phyloP scores from a whole-genome alignment of 148 eudicot species.

The Chenopodium album region DNA sequence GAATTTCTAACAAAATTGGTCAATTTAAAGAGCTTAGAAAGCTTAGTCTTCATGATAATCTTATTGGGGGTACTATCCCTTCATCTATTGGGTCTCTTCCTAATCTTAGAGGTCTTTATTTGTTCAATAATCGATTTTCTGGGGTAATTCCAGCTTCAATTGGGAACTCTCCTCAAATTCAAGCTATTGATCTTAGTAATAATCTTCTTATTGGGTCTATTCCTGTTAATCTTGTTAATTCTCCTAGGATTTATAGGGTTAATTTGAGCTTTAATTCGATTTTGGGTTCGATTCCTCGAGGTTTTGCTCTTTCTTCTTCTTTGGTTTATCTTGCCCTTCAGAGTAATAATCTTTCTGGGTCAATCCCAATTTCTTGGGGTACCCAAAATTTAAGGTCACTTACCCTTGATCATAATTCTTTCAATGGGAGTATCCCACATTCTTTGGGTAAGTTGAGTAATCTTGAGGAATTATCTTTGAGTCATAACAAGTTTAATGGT shows the following conservation, averaged over 20 bases:
- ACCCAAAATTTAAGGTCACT: constrained; percentile 40
- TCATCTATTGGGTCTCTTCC: constrained; percentile 59
- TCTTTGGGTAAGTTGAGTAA: constrained; percentile 44
- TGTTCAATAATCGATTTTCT: constrained; percentile 70
- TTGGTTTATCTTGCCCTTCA: constrained; percentile 63
- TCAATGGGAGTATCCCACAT: constrained; percentile 61
- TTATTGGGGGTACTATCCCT: constrained; percentile 62
- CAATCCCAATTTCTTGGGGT: constrained; percentile 61
- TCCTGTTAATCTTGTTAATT: constrained; percentile 48
- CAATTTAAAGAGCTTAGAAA: constrained; percentile 55
- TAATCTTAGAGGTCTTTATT: constrained; percentile 70
- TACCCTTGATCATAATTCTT: constrained; percentile 54
- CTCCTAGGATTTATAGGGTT: constrained; percentile 59
- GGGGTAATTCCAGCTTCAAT: constrained; percentile 71
- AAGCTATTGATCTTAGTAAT: constrained; percentile 64
- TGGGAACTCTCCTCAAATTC: constrained; percentile 42
- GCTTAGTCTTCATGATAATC: constrained; percentile 76
- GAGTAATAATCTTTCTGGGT: constrained; percentile 63
- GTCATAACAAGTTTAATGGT: constrained; percentile 56
- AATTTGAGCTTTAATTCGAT: constrained; percentile 72
- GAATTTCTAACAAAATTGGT: constrained; percentile 58
- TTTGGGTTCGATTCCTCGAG: constrained; percentile 57
- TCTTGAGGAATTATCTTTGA: constrained; percentile 49
- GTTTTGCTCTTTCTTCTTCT: constrained; percentile 44
- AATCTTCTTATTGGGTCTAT: constrained; percentile 63